Evolutionary conservation across 1,284 basidiomycete genomes (phyloP).

Genomic region (Microbotryum lychnidis-dioicae): DNA sequence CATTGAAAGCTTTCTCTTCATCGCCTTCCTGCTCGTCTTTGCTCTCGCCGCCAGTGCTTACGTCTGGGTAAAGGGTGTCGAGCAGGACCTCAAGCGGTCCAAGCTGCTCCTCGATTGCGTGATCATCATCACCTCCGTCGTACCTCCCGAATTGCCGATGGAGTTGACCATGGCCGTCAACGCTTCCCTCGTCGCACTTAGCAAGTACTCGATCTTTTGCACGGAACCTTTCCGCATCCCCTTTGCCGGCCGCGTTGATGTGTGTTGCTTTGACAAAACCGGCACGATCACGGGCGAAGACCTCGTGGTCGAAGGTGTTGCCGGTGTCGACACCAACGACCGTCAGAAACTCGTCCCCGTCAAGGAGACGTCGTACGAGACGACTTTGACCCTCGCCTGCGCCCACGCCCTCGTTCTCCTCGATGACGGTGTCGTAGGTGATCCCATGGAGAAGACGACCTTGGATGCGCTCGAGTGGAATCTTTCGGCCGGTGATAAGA

Average conservation of each 20-base stretch:
- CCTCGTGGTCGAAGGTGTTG: constrained; percentile 85
- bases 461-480: constrained; percentile 87
- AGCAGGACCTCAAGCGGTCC: constrained; percentile 80
- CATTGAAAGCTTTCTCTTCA: constrained; percentile 85
- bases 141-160: constrained; percentile 93
- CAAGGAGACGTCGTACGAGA: constrained; percentile 64
- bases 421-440: constrained; percentile 83
- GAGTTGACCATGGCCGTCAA: constrained; percentile 91
- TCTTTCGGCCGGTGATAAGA: constrained; percentile 66
- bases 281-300: constrained; percentile 93
- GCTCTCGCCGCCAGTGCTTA: constrained; percentile 92
- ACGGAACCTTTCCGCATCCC: constrained; percentile 96
- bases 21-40: constrained; percentile 89
- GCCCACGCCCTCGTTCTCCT: constrained; percentile 92
- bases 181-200: constrained; percentile 81
- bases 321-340: constrained; percentile 57
- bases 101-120: constrained; percentile 88
- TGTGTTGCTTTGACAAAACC: constrained; percentile 97
- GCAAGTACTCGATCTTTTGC: constrained; percentile 91
- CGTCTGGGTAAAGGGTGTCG: constrained; percentile 91
- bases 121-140: constrained; percentile 88
- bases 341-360: constrained; percentile 65
- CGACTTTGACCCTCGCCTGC: constrained; percentile 79
- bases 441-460: constrained; percentile 98
- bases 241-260: constrained; percentile 81